Percentiles rank a stretch among this genome's conserved stretches.
Conservation (phyloP, 148 eudicot species). For the Agrostemma githago region DNA sequence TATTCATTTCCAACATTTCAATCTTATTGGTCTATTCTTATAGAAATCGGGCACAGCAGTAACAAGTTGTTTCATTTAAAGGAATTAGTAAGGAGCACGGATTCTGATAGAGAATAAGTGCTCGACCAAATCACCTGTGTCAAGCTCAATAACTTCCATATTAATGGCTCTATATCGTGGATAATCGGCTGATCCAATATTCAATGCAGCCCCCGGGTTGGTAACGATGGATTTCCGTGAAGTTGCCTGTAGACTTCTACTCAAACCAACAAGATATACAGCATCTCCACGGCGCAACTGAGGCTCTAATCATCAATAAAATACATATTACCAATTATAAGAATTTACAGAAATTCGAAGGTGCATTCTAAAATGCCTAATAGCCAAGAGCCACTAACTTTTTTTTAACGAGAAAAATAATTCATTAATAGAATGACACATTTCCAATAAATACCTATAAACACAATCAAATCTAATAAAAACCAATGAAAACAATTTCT, state of each 20-base stretch:
- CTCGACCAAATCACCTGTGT: constrained; percentile 57
- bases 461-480: too few relatives aligned
- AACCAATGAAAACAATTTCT: too few relatives aligned
- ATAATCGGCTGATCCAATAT: constrained; percentile 83
- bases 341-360: background rate
- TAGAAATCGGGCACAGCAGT: background rate
- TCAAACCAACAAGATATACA: constrained; percentile 90
- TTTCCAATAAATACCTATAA: too few relatives aligned
- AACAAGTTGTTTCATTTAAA: background rate
- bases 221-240: constrained; percentile 93
- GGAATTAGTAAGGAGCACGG: background rate
- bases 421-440: too few relatives aligned
- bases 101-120: background rate
- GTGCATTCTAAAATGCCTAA: background rate
- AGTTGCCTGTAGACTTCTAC: constrained; percentile 89
- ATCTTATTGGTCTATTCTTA: background rate
- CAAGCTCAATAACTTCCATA: constrained; percentile 98
- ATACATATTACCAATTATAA: background rate
- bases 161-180: constrained; percentile 95
- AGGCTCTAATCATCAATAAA: constrained; percentile 53
- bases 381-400: background rate
- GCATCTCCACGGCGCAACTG: constrained; percentile 83
- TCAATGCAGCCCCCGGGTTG: constrained; percentile 83
- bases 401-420: background rate
- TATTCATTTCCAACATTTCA: background rate